Evolutionary conservation across 306 rosid species (phyloP).

Genomic region (Acacia crassicarpa): DNA sequence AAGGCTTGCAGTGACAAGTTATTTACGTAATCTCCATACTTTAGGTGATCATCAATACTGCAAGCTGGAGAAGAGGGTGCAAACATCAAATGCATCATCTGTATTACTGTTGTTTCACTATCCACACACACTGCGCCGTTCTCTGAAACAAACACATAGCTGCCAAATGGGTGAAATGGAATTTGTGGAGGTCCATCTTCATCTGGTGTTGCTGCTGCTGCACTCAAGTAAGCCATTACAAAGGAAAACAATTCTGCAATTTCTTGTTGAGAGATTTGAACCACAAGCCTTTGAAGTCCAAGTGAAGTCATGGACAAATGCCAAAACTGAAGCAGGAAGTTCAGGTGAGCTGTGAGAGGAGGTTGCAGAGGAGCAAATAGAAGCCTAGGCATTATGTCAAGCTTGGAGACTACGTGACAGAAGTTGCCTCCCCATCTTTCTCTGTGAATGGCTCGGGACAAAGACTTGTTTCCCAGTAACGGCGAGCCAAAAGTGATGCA

Average conservation of each 20-base stretch:
- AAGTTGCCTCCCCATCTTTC: slow-evolving; percentile 84
- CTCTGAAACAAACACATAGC: slow-evolving; percentile 61
- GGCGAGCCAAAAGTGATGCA: slow-evolving; percentile 90
- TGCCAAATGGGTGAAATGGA: slow-evolving; percentile 76
- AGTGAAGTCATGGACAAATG: slow-evolving; percentile 57
- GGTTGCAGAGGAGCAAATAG: slow-evolving; percentile 61
- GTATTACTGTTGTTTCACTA: slow-evolving; percentile 50
- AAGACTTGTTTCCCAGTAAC: slow-evolving; percentile 66
- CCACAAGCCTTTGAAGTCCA: slow-evolving; percentile 34
- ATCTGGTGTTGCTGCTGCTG: slow-evolving; percentile 32
- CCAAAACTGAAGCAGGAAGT: slow-evolving; percentile 61
- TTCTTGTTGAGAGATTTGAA: slow-evolving; percentile 45
- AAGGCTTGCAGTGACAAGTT: slow-evolving; percentile 43
- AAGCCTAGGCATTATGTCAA: slow-evolving; percentile 86
- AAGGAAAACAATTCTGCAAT: slow-evolving; percentile 44
- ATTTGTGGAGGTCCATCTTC: slow-evolving; percentile 38
- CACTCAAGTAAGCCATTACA: slow-evolving; percentile 48
- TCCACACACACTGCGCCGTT: slow-evolving; percentile 80
- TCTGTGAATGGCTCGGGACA: slow-evolving; percentile 58
- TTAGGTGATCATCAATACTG: slow-evolving; percentile 79
- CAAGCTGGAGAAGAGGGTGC: slow-evolving; percentile 42
- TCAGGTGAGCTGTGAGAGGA: slow-evolving; percentile 48
- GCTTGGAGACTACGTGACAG: slow-evolving; percentile 71
- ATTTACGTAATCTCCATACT: slow-evolving; percentile 65
- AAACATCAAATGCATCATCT: slow-evolving; percentile 75